Base-by-base conservation (phyloP, 2,329 filamentous ascomycete species). In the Diaporthe amygdali region DNA sequence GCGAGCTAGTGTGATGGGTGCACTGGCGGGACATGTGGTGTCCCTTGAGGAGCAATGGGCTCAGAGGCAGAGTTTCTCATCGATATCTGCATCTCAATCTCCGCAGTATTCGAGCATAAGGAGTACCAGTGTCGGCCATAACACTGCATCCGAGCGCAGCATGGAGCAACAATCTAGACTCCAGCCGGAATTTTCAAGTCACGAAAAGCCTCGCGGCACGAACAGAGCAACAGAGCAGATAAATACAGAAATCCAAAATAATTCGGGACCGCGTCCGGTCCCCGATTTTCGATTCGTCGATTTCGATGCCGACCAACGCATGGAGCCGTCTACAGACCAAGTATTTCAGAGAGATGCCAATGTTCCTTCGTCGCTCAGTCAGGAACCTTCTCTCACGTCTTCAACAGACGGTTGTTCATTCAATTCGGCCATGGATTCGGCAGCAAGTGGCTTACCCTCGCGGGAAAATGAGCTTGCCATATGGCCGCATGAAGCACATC, bases 1-100 rank as follows among this genome's bases (percentile, higher is more conserved):
- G 82, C 76, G 80, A 4, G 77, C 77, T 0, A 75, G 77, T 2
- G 75, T 79, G 55, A 74, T 79, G 37, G 74, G 78, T 0, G 74
- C 76, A 8, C 75, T 83, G 1, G 79, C 80, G 1, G 75, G 75
- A 9, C 76, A 80, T 4, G 75, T 81, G n/a, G 80, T 84, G 0
- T 74, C 79, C 54, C 69, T 83, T 1, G 82, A 84, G 66, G 81
- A 83, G 59, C 72, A 71, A n/a, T 71, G 63, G 70, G 70, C 66
- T 32, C 72, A 54, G 52, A n/a, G 25, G 10, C 52, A 64, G 22
- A 70, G 27, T 20, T 20, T 47, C 22, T 41, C 52, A 25, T 41
- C 59, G 15, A 32, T 30, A 17, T 61, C 59, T 22, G 68, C 41
- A 20, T 71, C 73, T 4, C 41, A 10, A 17, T 72, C n/a, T 39